phyloP scores from a whole-genome alignment of 1,139 yeast species.

The Yamadazyma sp. region DNA sequence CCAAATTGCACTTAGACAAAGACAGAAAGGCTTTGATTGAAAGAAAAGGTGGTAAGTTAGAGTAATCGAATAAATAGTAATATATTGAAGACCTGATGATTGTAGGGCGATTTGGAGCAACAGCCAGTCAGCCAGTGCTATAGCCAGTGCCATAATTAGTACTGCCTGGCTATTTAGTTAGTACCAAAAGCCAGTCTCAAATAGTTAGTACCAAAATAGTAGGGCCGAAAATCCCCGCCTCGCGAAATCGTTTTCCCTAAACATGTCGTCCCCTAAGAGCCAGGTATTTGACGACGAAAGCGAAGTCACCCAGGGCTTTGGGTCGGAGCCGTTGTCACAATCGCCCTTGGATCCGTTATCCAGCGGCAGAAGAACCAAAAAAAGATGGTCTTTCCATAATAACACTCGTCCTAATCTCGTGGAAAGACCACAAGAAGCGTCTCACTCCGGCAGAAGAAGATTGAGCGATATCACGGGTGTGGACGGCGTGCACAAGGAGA shows the following conservation, averaged over 20 bases:
- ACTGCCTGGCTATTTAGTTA: too few relatives aligned
- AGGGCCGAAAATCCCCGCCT: too few relatives aligned
- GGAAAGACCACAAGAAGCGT: conserved; percentile 30
- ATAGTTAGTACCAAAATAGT: too few relatives aligned
- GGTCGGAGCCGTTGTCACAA: conserved; percentile 28
- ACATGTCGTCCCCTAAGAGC: conserved; percentile 7
- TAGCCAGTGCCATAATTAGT: too few relatives aligned
- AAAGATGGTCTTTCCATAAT: conserved; percentile 48
- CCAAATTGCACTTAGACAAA: conserved; percentile 97
- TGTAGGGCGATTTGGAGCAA: too few relatives aligned
- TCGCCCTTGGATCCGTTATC: conserved; percentile 1
- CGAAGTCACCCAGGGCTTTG: conserved; percentile 42
- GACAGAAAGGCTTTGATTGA: conserved; percentile 97
- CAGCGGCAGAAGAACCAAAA: conserved; percentile 29
- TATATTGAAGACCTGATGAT: neutral
- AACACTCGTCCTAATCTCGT: conserved; percentile 38
- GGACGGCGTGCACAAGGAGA: conserved; percentile 57
- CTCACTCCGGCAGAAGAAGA: conserved; percentile 33
- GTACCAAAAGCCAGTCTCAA: too few relatives aligned
- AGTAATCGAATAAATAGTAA: conserved; percentile 21
- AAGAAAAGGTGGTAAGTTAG: conserved; percentile 41
- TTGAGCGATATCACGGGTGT: conserved; percentile 43
- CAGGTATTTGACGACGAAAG: conserved; percentile 9
- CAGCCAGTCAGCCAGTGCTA: too few relatives aligned
- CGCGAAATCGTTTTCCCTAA: neutral